phyloP scores from a whole-genome alignment of 2,329 filamentous ascomycete genomes.

The Cladosporium sp. region DNA sequence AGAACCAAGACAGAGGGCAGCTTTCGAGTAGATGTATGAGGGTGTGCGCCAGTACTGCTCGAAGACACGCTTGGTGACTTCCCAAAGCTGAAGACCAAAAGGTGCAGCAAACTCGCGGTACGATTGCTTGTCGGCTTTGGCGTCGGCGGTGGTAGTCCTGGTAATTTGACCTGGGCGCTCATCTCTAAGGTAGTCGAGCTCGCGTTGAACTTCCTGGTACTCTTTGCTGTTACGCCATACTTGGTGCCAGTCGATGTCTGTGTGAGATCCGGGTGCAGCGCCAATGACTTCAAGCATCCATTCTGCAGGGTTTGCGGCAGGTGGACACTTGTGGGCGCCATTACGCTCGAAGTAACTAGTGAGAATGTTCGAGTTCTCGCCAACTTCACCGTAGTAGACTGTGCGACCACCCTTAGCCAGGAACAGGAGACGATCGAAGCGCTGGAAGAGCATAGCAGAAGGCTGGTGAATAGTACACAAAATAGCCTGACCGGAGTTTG shows the following conservation, averaged over 20 bases:
- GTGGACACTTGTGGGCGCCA: slow-evolving; percentile 64
- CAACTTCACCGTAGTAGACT: slow-evolving; percentile 80
- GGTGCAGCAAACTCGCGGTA: slow-evolving; percentile 81
- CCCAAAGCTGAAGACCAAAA: slow-evolving; percentile 65
- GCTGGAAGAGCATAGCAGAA: slow-evolving; percentile 91
- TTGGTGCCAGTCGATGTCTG: slow-evolving; percentile 53
- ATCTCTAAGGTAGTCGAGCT: slow-evolving; percentile 48
- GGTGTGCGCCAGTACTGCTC: slow-evolving; percentile 92
- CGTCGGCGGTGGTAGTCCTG: slow-evolving; percentile 38
- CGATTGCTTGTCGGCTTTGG: slow-evolving; percentile 49
- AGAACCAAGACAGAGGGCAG: slow-evolving; percentile 63
- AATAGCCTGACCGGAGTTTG: slow-evolving; percentile 85
- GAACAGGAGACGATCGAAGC: slow-evolving; percentile 80
- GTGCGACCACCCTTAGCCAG: slow-evolving; percentile 73
- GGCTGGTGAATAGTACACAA: slow-evolving; percentile 98
- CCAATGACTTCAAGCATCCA: slow-evolving; percentile 67
- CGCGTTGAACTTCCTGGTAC: slow-evolving; percentile 44
- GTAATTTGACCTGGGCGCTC: slow-evolving; percentile 35
- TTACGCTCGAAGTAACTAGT: slow-evolving; percentile 76
- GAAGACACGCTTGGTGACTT: slow-evolving; percentile 74
- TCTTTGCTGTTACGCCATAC: slow-evolving; percentile 52
- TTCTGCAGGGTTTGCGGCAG: slow-evolving; percentile 75
- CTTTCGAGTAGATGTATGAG: slow-evolving; percentile 84
- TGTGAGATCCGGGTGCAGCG: slow-evolving; percentile 51
- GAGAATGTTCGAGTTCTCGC: slow-evolving; percentile 66